Evolutionary conservation across 176 grass and related monocot species (phyloP).

Genomic region (Oryza officinalis): DNA sequence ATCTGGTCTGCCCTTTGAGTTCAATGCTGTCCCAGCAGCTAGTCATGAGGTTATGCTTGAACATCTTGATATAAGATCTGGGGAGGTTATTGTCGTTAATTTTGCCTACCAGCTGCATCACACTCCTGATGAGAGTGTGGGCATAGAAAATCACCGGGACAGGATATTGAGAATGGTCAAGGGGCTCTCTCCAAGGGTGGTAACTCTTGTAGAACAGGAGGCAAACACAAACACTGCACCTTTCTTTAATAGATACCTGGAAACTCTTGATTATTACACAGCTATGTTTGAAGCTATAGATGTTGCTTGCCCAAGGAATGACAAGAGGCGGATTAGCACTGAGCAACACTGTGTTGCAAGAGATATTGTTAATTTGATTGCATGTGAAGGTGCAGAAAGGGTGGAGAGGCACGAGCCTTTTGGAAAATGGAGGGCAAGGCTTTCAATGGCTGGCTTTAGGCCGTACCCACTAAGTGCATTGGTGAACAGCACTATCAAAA

Average conservation of each 20-base stretch:
- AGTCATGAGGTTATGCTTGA: slow-evolving; percentile 61
- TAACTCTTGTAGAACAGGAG: slow-evolving; percentile 79
- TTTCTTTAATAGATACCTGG: slow-evolving; percentile 78
- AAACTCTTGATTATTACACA: slow-evolving; percentile 78
- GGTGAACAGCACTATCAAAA: slow-evolving; percentile 56
- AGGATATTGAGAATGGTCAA: slow-evolving; percentile 75
- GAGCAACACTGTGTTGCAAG: slow-evolving; percentile 86
- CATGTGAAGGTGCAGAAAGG: slow-evolving; percentile 78
- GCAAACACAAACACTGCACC: slow-evolving; percentile 80
- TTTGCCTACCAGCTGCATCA: slow-evolving; percentile 88
- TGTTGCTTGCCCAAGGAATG: slow-evolving; percentile 51
- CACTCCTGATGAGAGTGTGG: slow-evolving; percentile 74
- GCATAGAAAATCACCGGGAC: slow-evolving; percentile 71
- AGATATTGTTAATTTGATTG: slow-evolving; percentile 87
- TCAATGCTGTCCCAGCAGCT: slow-evolving; percentile 57
- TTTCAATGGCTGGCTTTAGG: slow-evolving; percentile 62
- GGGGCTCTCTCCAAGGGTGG: slow-evolving; percentile 64
- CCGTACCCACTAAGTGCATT: slow-evolving; percentile 54
- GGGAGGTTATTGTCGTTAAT: slow-evolving; percentile 71
- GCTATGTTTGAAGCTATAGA: slow-evolving; percentile 80
- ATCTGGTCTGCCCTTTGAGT: slow-evolving; percentile 66
- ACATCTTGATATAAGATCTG: slow-evolving; percentile 56
- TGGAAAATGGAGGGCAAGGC: slow-evolving; percentile 59
- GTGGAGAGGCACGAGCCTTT: slow-evolving; percentile 61
- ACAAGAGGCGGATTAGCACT: slow-evolving; percentile 62